These are phyloP conservation scores for Phytophthora lateralis DNA, from an alignment of 352 stramenopile species.

Conservation along the genomic window DNA sequence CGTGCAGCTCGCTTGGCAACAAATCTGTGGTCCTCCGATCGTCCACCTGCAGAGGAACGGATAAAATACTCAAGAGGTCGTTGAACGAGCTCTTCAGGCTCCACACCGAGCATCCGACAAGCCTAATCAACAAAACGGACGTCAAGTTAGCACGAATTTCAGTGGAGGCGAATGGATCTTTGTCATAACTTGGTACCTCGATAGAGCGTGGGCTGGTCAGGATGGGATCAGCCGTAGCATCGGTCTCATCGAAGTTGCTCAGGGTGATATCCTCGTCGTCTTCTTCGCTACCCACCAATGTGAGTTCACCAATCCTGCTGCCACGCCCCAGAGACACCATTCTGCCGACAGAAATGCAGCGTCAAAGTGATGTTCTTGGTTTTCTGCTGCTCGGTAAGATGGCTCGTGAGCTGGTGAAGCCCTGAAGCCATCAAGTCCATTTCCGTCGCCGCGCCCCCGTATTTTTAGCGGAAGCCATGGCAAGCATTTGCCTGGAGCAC, in stretches of 20 bases:
- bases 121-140: constrained; percentile 32
- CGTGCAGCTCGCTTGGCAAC: constrained; percentile 58
- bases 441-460: constrained; percentile 21
- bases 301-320: constrained; percentile 15
- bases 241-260: constrained; percentile 73
- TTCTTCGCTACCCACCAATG: constrained; percentile 9
- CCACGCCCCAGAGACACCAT: constrained; percentile 21
- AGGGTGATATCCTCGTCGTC: constrained; percentile 40
- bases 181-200: constrained; percentile 24
- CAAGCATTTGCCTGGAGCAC: constrained; percentile 4
- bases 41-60: constrained; percentile 16
- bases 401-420: neutral
- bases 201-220: constrained; percentile 74
- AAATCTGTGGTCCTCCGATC: constrained; percentile 40
- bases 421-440: constrained; percentile 27
- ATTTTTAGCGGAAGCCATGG: constrained; percentile 37
- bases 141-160: neutral
- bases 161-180: neutral
- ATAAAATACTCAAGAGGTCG: constrained; percentile 67
- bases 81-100: constrained; percentile 66
- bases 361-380: constrained; percentile 1
- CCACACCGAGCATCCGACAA: constrained; percentile 75
- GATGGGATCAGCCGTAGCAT: constrained; percentile 36
- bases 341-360: neutral
- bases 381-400: neutral